These are phyloP conservation scores for Aspergillus wentii DNA, from an alignment of 495 filamentous ascomycete species.

Conservation along the genomic window DNA sequence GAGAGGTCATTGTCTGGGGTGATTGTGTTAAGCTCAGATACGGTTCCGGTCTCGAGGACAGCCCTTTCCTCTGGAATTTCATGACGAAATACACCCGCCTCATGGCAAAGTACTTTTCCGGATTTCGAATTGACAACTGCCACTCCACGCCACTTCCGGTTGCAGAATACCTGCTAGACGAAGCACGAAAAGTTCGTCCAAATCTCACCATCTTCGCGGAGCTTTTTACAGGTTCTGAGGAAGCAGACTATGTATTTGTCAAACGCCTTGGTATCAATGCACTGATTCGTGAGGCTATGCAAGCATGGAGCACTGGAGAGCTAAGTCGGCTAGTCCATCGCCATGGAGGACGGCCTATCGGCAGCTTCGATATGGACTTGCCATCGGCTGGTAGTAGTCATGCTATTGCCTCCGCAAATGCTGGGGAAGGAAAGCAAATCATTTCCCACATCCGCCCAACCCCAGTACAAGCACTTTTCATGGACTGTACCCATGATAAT, in stretches of 20 bases:
- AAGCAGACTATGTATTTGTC: slow-evolving; percentile 93
- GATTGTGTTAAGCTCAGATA: slow-evolving; percentile 98
- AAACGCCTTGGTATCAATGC: slow-evolving; percentile 85
- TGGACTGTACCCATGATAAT: slow-evolving; percentile 99
- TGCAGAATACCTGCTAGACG: slow-evolving; percentile 89
- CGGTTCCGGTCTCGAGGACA: slow-evolving; percentile 74
- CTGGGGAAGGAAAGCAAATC: slow-evolving; percentile 47
- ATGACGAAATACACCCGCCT: slow-evolving; percentile 90
- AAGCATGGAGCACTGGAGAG: slow-evolving; percentile 92
- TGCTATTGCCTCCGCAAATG: slow-evolving; percentile 31
- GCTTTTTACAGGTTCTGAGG: slow-evolving; percentile 92
- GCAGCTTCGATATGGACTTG: slow-evolving; percentile 84
- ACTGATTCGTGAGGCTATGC: slow-evolving; percentile 95
- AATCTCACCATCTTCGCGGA: slow-evolving; percentile 92
- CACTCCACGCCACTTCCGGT: slow-evolving; percentile 94
- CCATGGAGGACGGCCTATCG: slow-evolving; percentile 90
- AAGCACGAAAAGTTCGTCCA: slow-evolving; percentile 81
- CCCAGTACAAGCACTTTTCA: slow-evolving; percentile 90
- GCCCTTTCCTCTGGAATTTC: slow-evolving; percentile 89
- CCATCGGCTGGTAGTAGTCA: slow-evolving; percentile 36
- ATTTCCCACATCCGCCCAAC: slow-evolving; percentile 71
- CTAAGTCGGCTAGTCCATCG: slow-evolving; percentile 88
- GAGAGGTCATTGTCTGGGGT: slow-evolving; percentile 97
- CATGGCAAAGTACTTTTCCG: slow-evolving; percentile 93
- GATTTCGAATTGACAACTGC: slow-evolving; percentile 97